A percentile compares a stretch with the other conserved stretches of the same genome.
Conservation (phyloP, 2,329 filamentous ascomycete species). For the Xylariaceae sp. region DNA sequence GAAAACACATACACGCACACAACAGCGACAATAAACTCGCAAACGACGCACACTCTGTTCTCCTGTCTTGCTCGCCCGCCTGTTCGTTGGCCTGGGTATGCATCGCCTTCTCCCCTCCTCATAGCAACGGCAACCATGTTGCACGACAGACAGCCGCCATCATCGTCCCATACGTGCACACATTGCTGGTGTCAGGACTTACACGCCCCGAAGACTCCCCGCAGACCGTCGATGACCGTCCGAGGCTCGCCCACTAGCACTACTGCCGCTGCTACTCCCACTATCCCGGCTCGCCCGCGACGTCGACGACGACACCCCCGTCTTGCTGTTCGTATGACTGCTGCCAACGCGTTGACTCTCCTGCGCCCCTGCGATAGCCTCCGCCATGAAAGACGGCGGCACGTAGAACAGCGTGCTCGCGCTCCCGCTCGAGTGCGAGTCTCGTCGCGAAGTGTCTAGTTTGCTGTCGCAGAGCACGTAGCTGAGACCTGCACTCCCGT, state of each 20-base stretch:
- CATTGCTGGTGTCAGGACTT: slow-evolving; percentile 12
- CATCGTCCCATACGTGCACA: slow-evolving; percentile 20
- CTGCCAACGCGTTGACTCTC: too few relatives aligned
- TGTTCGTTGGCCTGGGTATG: neutral
- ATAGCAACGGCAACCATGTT: slow-evolving; percentile 9
- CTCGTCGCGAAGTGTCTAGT: slow-evolving; percentile 22
- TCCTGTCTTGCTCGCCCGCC: neutral
- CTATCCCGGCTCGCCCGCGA: neutral
- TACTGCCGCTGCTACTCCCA: neutral
- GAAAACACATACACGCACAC: neutral
- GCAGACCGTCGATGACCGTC: slow-evolving; percentile 31
- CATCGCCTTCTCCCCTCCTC: neutral
- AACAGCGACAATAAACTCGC: neutral
- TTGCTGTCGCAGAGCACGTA: slow-evolving; percentile 30
- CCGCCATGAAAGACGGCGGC: too few relatives aligned
- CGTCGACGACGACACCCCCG: slow-evolving; percentile 8
- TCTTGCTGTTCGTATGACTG: slow-evolving; percentile 23
- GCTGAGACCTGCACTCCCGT: slow-evolving; percentile 20
- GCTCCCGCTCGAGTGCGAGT: slow-evolving; percentile 26
- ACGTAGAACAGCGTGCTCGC: slow-evolving; percentile 28
- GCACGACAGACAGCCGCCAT: slow-evolving; percentile 21
- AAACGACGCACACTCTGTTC: neutral
- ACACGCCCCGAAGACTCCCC: slow-evolving; percentile 31
- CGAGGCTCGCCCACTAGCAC: neutral
- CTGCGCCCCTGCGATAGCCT: too few relatives aligned